Conservation (phyloP, 257 asterid genomes). For the Lantana camara region DNA sequence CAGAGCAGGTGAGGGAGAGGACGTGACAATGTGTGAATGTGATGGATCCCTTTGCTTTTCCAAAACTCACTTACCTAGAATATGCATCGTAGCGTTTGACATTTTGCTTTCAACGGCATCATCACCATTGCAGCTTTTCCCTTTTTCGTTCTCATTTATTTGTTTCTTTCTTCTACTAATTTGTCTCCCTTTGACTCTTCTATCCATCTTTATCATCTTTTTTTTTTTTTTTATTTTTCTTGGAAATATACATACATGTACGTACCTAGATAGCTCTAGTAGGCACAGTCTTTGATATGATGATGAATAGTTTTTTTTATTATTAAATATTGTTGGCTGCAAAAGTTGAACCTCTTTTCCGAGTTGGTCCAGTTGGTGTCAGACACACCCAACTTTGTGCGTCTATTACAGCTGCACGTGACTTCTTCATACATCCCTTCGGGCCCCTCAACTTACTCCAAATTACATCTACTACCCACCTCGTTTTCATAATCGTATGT, state of each 20-base stretch:
- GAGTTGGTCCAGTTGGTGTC: slow-evolving; percentile 30
- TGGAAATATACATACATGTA: not conserved
- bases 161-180: slow-evolving; percentile 29
- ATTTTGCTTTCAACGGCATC: slow-evolving; percentile 92
- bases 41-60: slow-evolving; percentile 34
- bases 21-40: slow-evolving; percentile 32
- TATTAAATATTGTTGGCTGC: slow-evolving; percentile 17
- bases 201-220: not conserved
- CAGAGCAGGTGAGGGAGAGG: slow-evolving; percentile 48
- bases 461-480: too few relatives aligned
- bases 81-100: slow-evolving; percentile 79
- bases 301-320: not conserved
- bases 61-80: slow-evolving; percentile 49
- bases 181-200: slow-evolving; percentile 43
- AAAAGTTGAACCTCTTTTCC: slow-evolving; percentile 41
- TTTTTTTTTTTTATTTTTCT: not conserved
- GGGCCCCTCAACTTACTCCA: too few relatives aligned
- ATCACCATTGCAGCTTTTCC: slow-evolving; percentile 33
- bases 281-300: slow-evolving; percentile 28
- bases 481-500: too few relatives aligned
- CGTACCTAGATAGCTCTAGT: not conserved
- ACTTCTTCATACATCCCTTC: slow-evolving; percentile 12
- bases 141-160: slow-evolving; percentile 34
- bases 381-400: slow-evolving; percentile 22
- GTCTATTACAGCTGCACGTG: slow-evolving; percentile 17